These are phyloP conservation scores for Clonostachys solani DNA, from an alignment of 2,329 filamentous ascomycete genomes.

Conservation along the genomic window DNA sequence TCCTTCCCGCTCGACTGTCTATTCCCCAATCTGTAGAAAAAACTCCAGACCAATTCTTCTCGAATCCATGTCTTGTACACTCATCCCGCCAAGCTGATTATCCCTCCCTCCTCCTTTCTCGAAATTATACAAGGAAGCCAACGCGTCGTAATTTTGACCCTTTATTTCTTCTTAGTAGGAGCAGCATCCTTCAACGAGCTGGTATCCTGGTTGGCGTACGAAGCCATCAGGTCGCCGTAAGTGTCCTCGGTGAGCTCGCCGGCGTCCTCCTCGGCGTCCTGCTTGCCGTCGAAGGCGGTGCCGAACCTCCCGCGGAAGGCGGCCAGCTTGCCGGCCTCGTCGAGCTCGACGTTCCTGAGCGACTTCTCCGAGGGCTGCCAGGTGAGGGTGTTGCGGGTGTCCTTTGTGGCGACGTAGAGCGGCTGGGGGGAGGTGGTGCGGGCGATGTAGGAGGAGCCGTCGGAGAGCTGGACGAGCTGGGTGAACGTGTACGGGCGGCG, in stretches of 20 bases:
- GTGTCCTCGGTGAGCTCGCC: slow-evolving; percentile 17
- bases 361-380: slow-evolving; percentile 87
- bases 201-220: slow-evolving; percentile 38
- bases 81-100: no score
- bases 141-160: background rate
- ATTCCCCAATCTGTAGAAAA: no score
- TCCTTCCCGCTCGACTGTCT: background rate
- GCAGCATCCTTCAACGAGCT: slow-evolving; percentile 25
- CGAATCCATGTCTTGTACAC: background rate
- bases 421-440: slow-evolving; percentile 70
- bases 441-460: slow-evolving; percentile 79
- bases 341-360: slow-evolving; percentile 84
- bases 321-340: slow-evolving; percentile 86
- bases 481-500: slow-evolving; percentile 94
- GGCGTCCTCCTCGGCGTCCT: slow-evolving; percentile 17
- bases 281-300: slow-evolving; percentile 68
- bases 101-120: no score
- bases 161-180: slow-evolving; percentile 40
- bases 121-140: no score
- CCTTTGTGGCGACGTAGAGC: slow-evolving; percentile 62
- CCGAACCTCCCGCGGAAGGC: slow-evolving; percentile 86
- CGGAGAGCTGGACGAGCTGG: slow-evolving; percentile 89
- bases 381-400: slow-evolving; percentile 81
- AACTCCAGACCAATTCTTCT: background rate
- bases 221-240: slow-evolving; percentile 47